A percentile compares a stretch with the other conserved stretches of the same genome.
Evolutionary conservation across 768 basidiomycete genomes (phyloP).

Genomic region (Agaricus subrufescens): DNA sequence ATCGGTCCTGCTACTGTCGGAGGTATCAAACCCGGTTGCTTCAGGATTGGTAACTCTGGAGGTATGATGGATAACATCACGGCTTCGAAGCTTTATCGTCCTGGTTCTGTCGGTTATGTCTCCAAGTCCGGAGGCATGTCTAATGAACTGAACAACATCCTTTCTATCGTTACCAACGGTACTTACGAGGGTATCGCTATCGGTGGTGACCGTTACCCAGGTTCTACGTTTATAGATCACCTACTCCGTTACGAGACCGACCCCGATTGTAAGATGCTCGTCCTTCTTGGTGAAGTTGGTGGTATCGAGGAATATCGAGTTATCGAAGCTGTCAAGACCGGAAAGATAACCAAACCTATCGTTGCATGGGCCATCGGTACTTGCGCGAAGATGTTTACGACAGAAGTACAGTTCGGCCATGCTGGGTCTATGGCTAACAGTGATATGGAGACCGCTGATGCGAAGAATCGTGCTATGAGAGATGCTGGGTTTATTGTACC

Average conservation of each 20-base stretch:
- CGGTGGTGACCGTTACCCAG: constrained; percentile 98
- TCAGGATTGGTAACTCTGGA: constrained; percentile 99
- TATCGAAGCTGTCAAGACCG: constrained; percentile 93
- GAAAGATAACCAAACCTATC: constrained; percentile 95
- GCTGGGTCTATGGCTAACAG: constrained; percentile 98
- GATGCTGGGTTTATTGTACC: constrained; percentile 95
- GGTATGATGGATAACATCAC: constrained; percentile 99
- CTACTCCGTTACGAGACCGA: constrained; percentile 96
- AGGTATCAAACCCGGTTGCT: constrained; percentile 99
- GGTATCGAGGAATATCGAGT: constrained; percentile 99
- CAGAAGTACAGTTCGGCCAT: constrained; percentile 99
- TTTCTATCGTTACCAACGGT: constrained; percentile 93
- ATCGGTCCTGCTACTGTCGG: constrained; percentile 96
- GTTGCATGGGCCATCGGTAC: constrained; percentile 99
- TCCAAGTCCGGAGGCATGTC: constrained; percentile 99
- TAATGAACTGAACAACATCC: constrained; percentile 99
- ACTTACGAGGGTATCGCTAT: constrained; percentile 99
- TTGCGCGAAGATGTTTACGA: constrained; percentile 99
- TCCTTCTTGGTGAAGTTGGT: constrained; percentile 97
- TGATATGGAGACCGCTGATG: constrained; percentile 94
- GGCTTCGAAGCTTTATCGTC: constrained; percentile 95
- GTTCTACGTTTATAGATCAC: constrained; percentile 98
- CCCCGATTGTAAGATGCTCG: constrained; percentile 98
- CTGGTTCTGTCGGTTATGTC: constrained; percentile 97
- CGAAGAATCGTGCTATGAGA: constrained; percentile 95